These are phyloP conservation scores for Nakazawaea ernobii DNA, from an alignment of 805 yeast genomes.

Conservation along the genomic window DNA sequence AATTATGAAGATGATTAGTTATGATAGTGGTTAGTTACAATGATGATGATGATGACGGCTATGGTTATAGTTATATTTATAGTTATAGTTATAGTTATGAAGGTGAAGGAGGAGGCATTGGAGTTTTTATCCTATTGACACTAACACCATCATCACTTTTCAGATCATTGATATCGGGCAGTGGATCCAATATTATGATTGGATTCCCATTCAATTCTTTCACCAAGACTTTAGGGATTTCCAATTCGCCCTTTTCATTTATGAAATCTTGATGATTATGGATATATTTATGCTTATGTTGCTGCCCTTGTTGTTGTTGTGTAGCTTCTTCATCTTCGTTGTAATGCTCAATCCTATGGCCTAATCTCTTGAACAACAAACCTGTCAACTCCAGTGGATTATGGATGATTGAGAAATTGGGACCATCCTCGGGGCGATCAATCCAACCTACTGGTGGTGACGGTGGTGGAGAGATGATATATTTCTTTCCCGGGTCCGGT, in stretches of 20 bases:
- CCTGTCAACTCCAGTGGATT: constrained; percentile 9
- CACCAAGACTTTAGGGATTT: constrained; percentile 3
- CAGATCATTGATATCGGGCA: neutral
- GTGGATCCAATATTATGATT: constrained; percentile 10
- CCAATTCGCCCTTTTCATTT: constrained; percentile 6
- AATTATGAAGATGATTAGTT: too few species aligned
- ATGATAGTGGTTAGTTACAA: too few species aligned
- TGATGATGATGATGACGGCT: too few species aligned
- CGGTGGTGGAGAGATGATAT: constrained; percentile 13
- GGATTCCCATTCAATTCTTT: constrained; percentile 11
- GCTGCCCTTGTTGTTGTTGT: neutral
- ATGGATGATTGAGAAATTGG: constrained; percentile 7
- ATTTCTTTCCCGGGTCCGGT: constrained; percentile 12
- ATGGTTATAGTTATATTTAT: too few species aligned
- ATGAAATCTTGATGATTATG: constrained; percentile 5
- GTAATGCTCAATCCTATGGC: constrained; percentile 9
- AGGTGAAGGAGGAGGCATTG: constrained; percentile 8
- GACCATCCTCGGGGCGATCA: constrained; percentile 8
- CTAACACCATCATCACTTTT: constrained; percentile 1
- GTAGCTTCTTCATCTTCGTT: neutral
- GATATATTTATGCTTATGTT: too few species aligned
- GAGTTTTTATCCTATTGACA: constrained; percentile 9
- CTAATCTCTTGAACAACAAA: constrained; percentile 10
- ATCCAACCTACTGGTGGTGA: constrained; percentile 13
- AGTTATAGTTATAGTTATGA: too few species aligned